Evolutionary conservation across 805 yeast species (phyloP).

Genomic region (Pichia scutulata): DNA sequence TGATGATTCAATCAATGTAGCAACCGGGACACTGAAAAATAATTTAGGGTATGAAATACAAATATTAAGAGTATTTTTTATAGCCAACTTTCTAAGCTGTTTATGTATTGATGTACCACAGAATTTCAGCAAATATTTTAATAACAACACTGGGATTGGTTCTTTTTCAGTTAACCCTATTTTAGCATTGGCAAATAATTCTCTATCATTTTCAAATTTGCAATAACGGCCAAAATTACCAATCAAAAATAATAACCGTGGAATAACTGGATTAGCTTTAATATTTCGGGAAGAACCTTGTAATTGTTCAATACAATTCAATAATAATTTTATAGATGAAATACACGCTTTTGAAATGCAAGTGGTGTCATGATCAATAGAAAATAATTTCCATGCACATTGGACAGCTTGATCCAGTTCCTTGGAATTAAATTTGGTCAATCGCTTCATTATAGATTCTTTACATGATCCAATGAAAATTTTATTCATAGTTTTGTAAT

Average conservation of each 20-base stretch:
- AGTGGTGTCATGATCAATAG: constrained; percentile 35
- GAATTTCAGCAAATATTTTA: constrained; percentile 52
- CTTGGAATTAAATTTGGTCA: constrained; percentile 51
- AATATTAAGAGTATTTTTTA: constrained; percentile 49
- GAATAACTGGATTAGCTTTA: constrained; percentile 38
- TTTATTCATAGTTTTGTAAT: constrained; percentile 38
- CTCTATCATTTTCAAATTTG: constrained; percentile 41
- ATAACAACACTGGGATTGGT: constrained; percentile 47
- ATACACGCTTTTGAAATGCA: constrained; percentile 56
- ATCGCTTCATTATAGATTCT: constrained; percentile 40
- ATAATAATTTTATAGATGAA: constrained; percentile 47
- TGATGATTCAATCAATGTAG: constrained; percentile 44
- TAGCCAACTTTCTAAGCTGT: constrained; percentile 40
- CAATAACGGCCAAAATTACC: constrained; percentile 71
- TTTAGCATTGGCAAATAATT: constrained; percentile 31
- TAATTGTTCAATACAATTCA: constrained; percentile 34
- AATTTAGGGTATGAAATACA: constrained; percentile 59
- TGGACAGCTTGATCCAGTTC: constrained; percentile 75
- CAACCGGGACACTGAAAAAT: constrained; percentile 50
- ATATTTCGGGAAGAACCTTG: constrained; percentile 8
- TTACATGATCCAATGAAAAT: constrained; percentile 45
- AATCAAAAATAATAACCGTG: constrained; percentile 51
- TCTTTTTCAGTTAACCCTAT: constrained; percentile 44
- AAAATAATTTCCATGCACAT: constrained; percentile 50
- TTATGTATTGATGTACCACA: constrained; percentile 28